Base-by-base conservation (phyloP, 805 yeast genomes). In the Debaryomyces hansenii region DNA sequence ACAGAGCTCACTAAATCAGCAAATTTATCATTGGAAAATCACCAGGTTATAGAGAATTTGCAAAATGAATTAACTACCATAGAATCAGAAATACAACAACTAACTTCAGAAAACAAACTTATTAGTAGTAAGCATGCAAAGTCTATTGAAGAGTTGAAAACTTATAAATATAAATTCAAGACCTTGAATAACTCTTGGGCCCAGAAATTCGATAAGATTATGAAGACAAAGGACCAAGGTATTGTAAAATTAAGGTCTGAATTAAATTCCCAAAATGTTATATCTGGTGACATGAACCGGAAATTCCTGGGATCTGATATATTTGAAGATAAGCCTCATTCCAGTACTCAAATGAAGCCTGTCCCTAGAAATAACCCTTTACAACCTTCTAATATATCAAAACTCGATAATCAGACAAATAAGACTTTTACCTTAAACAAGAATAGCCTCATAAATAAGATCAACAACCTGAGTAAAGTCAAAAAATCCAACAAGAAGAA, bases 401-500 rank as follows among this genome's bases (percentile, higher is more conserved):
- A 34, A 12, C 32, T 34, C 7, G 36, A 27, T 18, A 34, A 40
- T 11, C 29, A 16, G 16, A 32, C 24, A 37, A 29, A 36, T 31
- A 24, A 24, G 10, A 9, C 27, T 7, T 24, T 24, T 12, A 21
- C 38, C n/a, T 41, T 37, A 5, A n/a, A 32, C 32, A 44, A 44
- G 40, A 41, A 40, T 11, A 24, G 10, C 27, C 27, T 3, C 27
- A 24, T 31, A 16, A 31, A 40, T n/a, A 40, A 37, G 28, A 29
- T 37, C 28, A 40, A 27, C 28, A 35, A 21, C 24, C 40, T 33
- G 29, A 20, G 21, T 21, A 40, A 34, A 28, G 44, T 37, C n/a
- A 38, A 43, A 41, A 47, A 38, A 21, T 36, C 37, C 31, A 47
- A 40, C 38, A 47, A 42, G 28, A 47, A 42, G 28, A 44, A 36